These are phyloP conservation scores for Rhodotorula paludigena DNA, from an alignment of 768 basidiomycete species.

Conservation along the genomic window DNA sequence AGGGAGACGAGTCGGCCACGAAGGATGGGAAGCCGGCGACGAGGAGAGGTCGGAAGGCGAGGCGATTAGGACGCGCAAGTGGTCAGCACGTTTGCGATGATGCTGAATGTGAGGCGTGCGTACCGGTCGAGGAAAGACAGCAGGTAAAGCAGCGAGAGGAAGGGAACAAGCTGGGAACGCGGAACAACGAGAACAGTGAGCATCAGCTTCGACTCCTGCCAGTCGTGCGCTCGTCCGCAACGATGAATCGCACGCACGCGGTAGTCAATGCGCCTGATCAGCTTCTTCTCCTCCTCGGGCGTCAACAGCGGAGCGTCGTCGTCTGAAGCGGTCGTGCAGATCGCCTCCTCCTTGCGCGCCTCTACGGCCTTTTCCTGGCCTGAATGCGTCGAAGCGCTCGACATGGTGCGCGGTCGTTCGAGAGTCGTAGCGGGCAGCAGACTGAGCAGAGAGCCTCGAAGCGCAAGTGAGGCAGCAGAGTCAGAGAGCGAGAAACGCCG, in stretches of 20 bases:
- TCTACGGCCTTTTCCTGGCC: constrained; percentile 19
- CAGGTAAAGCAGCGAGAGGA: constrained; percentile 49
- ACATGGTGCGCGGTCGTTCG: not conserved
- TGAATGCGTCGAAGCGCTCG: not conserved
- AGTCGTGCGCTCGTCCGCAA: not conserved
- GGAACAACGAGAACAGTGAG: no score
- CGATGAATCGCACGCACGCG: constrained; percentile 29
- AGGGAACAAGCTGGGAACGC: constrained; percentile 47
- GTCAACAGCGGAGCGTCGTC: constrained; percentile 45
- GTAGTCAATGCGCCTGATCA: constrained; percentile 59
- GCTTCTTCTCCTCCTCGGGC: constrained; percentile 53
- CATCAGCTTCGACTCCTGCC: no score
- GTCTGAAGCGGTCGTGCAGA: not conserved
- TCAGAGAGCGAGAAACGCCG: no score
- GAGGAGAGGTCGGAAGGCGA: not conserved
- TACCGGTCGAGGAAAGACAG: constrained; percentile 44
- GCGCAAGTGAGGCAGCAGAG: not conserved
- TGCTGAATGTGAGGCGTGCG: no score
- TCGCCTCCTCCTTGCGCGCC: constrained; percentile 6
- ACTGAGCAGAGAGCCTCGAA: not conserved
- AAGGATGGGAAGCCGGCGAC: not conserved
- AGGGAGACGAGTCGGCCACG: not conserved
- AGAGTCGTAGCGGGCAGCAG: not conserved
- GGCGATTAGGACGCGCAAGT: no score
- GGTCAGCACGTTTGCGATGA: not conserved